Base-by-base conservation (phyloP, 1,284 basidiomycete species). In the Ceratobasidium sp. region DNA sequence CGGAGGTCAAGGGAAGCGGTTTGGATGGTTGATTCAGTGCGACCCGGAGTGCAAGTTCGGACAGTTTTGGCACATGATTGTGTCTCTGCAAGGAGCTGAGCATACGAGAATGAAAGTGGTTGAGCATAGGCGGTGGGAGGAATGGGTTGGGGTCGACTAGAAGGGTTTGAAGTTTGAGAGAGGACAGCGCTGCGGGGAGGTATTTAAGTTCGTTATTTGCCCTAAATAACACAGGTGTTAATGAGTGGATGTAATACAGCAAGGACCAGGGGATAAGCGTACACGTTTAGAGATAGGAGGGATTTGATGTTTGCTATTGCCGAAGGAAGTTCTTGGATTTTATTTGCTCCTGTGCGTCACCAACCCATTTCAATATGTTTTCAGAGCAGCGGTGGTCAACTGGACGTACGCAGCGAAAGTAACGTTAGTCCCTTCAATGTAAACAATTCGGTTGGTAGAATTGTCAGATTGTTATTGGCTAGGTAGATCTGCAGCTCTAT, bases 131-230 rank as follows among this genome's bases (percentile, higher is more conserved):
- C 2, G 20, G 56, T 64, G 73, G 46, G 40, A 66, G 33, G 62
- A 75, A 75, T 23, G 73, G 73, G 20, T 75, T 75, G 20, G 73
- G 73, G 33, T 75, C 73, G 40, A 75, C 59, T 23, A 75, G 73
- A 15, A 75, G 48, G 13, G 62, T 75, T 57, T 75, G 73, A 26
- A 75, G 73, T 1, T 17, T 66, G 10, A 75, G 73, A 12, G 46
- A 56, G n/a, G 62, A 42, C 23, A 75, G 28, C 44, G 66, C 73
- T 13, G 62, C 46, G 40, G 73, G 73, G 10, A 75, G 62, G 50
- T 42, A 44, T 17, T 59, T 28, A n/a, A 75, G 62, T 56, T 75
- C 48, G 38, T 75, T 75, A n/a, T 44, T 75, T 26, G 62, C 73
- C 15, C 73, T 75, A 13, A 6, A 48, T 28, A 12, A 33, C 13